Base-by-base conservation (phyloP, 306 rosid species). In the Ammopiptanthus mongolicus region DNA sequence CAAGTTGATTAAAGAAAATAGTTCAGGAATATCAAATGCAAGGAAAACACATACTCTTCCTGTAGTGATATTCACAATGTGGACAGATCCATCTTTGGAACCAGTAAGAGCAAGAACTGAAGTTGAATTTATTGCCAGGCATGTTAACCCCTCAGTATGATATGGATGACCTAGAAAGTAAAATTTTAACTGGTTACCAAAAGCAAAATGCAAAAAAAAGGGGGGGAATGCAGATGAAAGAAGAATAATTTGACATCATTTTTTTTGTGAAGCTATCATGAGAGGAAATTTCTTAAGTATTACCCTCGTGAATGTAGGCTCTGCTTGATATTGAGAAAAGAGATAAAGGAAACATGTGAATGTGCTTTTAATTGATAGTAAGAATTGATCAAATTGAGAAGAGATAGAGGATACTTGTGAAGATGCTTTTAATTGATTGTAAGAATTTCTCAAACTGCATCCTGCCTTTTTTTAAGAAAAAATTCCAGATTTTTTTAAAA, bases 61-160 rank as follows among this genome's bases (percentile, higher is more conserved):
- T 0, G 91, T 87, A 23, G 85, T 44, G 67, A 95, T 87, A 48
- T 92, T 92, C 81, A 92, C 97, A 75, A 95, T 64, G 71, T 81
- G 92, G 42, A 85, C 84, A 74, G 95, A 92, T 57, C 96, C 91
- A 85, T 95, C 97, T 82, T 76, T 82, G 50, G 97, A 89, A 82
- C 97, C 97, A 73, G 99, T 84, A 60, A 92, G 76, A 28, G 92
- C 97, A 60, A 89, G 85, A 29, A 86, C 77, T 21, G 97, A 95
- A 80, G 83, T 88, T 23, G 93, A 81, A 85, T 81, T 90, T 71
- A 95, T 81, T 22, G 97, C 78, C 88, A 95, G 80, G 71, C 93
- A 92, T 71, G 97, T 92, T 85, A 95, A 65, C 50, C 91, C 97
- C 73, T 84, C 82, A 3, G 89, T 78, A 66, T 95, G 97, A 87